Evolutionary conservation across 805 yeast genomes (phyloP), one percentile per base, ranked within the genome.

Genomic region (Isabelozyma rhagii): DNA sequence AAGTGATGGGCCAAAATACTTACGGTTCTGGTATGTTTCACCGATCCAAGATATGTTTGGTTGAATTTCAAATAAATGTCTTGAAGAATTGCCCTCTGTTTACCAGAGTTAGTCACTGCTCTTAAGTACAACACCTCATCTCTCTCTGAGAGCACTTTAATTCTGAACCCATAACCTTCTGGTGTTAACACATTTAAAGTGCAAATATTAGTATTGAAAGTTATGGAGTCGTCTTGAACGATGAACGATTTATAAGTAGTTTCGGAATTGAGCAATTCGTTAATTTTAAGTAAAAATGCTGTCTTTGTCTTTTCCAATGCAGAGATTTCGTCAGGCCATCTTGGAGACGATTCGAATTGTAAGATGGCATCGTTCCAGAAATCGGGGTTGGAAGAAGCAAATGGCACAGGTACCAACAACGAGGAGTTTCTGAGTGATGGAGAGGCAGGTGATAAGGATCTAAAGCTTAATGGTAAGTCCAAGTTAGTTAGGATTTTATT

Each of bases 251-350:
- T 72, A 62, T 87, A 88, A 14, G 68, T 69, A 10, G 84, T 75
- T 47, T 81, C 81, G 50, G 74, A 71, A 46, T 82, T 79, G 45
- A 77, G 54, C 6, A 65, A 54, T 39, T 78, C 80, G 51, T 66
- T 56, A 18, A 92, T 80, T 57, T 87, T 87, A 47, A 94, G 64
- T 58, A 93, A 71, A 57, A 94, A 89, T 7, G 98, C 98, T 31
- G 96, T 82, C 62, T 94, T 94, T 13, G 96, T 87, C 60, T 87
- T 85, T 65, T 94, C 98, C 48, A 91, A 70, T 2, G 97, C 91
- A 39, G 77, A 70, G 5, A 90, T 64, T 64, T 94, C 97, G 66
- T 89, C 96, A 2, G 99, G 99, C 99, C 99, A 94, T 64, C 84
- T 83, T n/a, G 81, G 78, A 2, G 97, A 89, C 3, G 88, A 75